Conservation (phyloP, 2,329 filamentous ascomycete species). For the Amesomyces nigricolor region DNA sequence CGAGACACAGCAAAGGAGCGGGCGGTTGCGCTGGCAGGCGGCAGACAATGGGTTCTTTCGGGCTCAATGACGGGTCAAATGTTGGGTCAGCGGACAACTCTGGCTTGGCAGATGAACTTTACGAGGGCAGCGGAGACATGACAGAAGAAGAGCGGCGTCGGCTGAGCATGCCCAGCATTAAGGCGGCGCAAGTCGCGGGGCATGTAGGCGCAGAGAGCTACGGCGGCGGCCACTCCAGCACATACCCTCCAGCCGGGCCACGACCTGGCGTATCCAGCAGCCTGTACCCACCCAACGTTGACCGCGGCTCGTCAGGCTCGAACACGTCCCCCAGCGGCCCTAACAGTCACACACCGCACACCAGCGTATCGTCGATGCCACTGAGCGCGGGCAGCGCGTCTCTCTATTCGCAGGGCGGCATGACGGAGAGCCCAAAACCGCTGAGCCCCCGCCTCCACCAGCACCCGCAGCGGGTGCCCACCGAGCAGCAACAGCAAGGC, state of each 20-base stretch:
- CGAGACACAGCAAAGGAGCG: conserved; percentile 90
- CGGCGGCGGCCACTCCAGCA: conserved; percentile 58
- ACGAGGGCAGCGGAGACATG: conserved; percentile 55
- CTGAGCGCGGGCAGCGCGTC: conserved; percentile 44
- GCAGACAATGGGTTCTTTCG: conserved; percentile 78
- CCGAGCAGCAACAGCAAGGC: conserved; percentile 31
- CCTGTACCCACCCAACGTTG: conserved; percentile 57
- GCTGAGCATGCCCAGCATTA: conserved; percentile 68
- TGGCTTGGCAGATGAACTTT: conserved; percentile 51
- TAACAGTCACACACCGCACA: conserved; percentile 44
- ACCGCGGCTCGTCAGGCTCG: conserved; percentile 50
- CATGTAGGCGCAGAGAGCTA: conserved; percentile 44
- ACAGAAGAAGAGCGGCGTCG: conserved; percentile 55
- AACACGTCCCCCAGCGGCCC: conserved; percentile 48
- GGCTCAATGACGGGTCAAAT: conserved; percentile 57
- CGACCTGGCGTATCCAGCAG: conserved; percentile 48
- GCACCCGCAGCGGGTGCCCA: conserved; percentile 44
- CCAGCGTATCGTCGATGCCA: conserved; percentile 46
- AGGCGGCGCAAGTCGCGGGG: conserved; percentile 60
- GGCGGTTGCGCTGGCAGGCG: conserved; percentile 91
- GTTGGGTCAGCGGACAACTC: conserved; percentile 47
- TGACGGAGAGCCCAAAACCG: conserved; percentile 85
- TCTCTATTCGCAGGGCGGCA: conserved; percentile 65
- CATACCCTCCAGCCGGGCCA: conserved; percentile 67
- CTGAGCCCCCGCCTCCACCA: conserved; percentile 57